Percentiles rank a stretch among this genome's conserved stretches.
Conservation (phyloP, 345 rosid genomes). For the Garcia nutans region DNA sequence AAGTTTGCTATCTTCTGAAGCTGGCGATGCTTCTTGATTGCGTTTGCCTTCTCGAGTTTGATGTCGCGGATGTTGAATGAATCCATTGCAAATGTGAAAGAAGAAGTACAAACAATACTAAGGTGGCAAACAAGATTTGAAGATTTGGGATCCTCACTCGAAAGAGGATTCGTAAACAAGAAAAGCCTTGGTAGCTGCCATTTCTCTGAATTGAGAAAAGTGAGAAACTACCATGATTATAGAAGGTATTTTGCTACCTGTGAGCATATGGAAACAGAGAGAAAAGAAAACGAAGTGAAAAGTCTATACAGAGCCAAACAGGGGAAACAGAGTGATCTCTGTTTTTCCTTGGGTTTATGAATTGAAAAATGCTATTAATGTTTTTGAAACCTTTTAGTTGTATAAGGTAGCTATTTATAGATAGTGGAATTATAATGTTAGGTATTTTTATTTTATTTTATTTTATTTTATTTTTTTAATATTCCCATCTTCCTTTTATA, state of each 20-base stretch:
- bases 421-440: conserved; percentile 4
- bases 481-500: not conserved
- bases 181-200: conserved; percentile 24
- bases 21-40: conserved; percentile 42
- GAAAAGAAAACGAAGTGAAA: not conserved
- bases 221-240: conserved; percentile 23
- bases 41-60: conserved; percentile 57
- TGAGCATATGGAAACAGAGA: conserved; percentile 20
- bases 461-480: not conserved
- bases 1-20: conserved; percentile 46
- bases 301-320: conserved; percentile 13
- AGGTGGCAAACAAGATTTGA: not conserved
- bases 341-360: conserved; percentile 4
- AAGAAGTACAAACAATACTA: not conserved
- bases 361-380: conserved; percentile 10
- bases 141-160: conserved; percentile 27
- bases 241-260: conserved; percentile 8
- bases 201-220: conserved; percentile 31
- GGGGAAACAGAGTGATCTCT: conserved; percentile 34
- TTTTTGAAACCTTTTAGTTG: conserved; percentile 24
- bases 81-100: conserved; percentile 43
- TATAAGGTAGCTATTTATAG: conserved; percentile 41
- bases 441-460: not conserved
- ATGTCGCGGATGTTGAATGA: conserved; percentile 46
- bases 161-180: conserved; percentile 27